Evolutionary conservation across 164 flowering plant species (phyloP), one percentile per base, ranked within the genome.

Genomic region (Platanus orientalis): DNA sequence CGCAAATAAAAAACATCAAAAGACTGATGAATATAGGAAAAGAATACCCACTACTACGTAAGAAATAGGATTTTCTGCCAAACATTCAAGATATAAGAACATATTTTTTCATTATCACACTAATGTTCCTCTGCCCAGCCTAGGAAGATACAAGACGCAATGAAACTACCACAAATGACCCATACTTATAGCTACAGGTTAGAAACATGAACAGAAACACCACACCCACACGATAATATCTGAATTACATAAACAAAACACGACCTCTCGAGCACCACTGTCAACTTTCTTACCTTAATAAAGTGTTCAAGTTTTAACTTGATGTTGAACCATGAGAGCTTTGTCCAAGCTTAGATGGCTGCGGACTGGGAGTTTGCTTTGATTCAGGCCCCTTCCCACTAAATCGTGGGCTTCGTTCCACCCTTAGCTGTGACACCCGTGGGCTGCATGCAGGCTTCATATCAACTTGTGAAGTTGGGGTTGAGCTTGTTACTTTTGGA

Each of bases 401-500:
- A 23, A 26, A 65, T 32, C 68, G 61, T 21, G 83, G 82, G 70
- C 83, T 81, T 6, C 29, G 34, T 27, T 75, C 83, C 57, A 19
- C 59, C 73, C 76, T 79, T 30, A 76, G 66, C 62, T 80, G n/a
- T n/a, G n/a, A n/a, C n/a, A n/a, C n/a, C n/a, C n/a, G n/a, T n/a
- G n/a, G n/a, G n/a, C n/a, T n/a, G n/a, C n/a, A n/a, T n/a, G n/a
- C n/a, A n/a, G n/a, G n/a, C n/a, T n/a, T n/a, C n/a, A n/a, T 86
- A 63, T 51, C 71, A 50, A 72, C 9, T 14, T 70, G 57, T 57
- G 94, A 61, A 52, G 72, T 32, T 20, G 84, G 79, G 66, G 81
- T 73, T 13, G 90, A 75, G 63, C 98, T 89, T 21, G 91, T 84
- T 25, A 83, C 58, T 69, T 85, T 89, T 36, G 98, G 95, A 68